Evolutionary conservation across 495 filamentous ascomycete species (phyloP), one percentile per base, ranked within the genome.

Genomic region (Penicillium subrubescens): DNA sequence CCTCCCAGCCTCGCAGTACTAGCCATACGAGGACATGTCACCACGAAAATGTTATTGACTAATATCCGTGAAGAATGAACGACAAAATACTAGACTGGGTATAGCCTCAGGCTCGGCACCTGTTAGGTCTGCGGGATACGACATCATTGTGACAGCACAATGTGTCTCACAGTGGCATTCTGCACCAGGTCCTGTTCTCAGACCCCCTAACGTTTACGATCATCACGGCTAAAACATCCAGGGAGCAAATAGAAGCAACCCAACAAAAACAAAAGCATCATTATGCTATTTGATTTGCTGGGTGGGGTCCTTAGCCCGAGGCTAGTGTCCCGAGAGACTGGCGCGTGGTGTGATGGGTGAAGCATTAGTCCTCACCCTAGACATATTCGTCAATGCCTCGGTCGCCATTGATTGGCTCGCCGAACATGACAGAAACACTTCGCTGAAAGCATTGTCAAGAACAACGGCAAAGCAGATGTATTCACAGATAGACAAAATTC

Each of bases 271-370:
- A 19, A 39, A 58, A 39, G 17, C 12, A 23, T 29, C 6, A 31
- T 44, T 2, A 19, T 44, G 21, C 23, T 0, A 27, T 44, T 12
- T 43, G 5, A 41, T 19, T 56, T 10, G 53, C n/a, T 56, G 31
- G 5, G 17, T 2, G 3, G 3, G 17, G 11, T 21, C 33, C 15
- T 52, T 65, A 67, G 62, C 68, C 54, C 41, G 48, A 57, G 25
- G 41, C 65, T 65, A 70, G 39, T 15, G 59, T 62, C 62, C 68
- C 62, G 51, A 41, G 56, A 31, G 25, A 61, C 65, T 60, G 68
- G 65, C 62, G 52, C 57, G 37, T 59, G 68, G 68, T 70, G 68
- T 70, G 68, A 65, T 65, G 59, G 51, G 59, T 58, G 59, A 57
- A 62, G 67, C 67, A 70, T 60, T 70, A 70, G 67, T 46, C 50